Base-by-base conservation (phyloP, 106 monocot genomes). In the Dioscorea dumetorum region DNA sequence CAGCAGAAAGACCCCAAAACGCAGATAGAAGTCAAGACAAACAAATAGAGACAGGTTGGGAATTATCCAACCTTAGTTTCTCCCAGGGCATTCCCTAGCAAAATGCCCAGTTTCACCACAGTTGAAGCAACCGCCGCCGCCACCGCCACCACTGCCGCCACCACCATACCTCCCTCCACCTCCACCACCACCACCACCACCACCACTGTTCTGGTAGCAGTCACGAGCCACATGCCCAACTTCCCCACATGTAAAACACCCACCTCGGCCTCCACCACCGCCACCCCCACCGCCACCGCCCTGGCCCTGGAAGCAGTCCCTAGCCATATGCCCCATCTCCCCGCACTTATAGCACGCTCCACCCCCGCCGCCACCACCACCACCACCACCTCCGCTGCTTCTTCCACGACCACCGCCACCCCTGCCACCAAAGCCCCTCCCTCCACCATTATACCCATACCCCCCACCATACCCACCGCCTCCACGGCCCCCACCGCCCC, bases 321-420 rank as follows among this genome's bases (percentile, higher is more conserved):
- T 75, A 0, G 84, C 79, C 3, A 84, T 18, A 34, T 84, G 84
- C 33, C 84, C 84, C 32, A 49, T 24, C 59, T 68, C 70, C 13
- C 84, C 84, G 60, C 84, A 84, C 59, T 48, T 79, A 22, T 79
- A 84, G 52, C 84, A 84, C 4, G 57, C 74, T 6, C 71, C 83
- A 5, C 86, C 86, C 3, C 79, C 82, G 0, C 79, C 78, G 8
- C 74, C 80, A 8, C 72, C 79, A 6, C 71, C 71, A 1, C 49
- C 63, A 8, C 70, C 76, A 12, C 68, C 51, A 19, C 56, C 60
- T 0, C 63, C 65, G 18, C 67, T 49, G 24, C 24, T 20, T 13
- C 74, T 41, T 28, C 12, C 32, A 6, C 60, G 16, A 5, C 60
- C 66, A 3, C 32, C 21, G 5, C 49, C 13, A 21, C 72, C 65